Base-by-base conservation (phyloP, 2,329 filamentous ascomycete species). In the Aspergillus vadensis region DNA sequence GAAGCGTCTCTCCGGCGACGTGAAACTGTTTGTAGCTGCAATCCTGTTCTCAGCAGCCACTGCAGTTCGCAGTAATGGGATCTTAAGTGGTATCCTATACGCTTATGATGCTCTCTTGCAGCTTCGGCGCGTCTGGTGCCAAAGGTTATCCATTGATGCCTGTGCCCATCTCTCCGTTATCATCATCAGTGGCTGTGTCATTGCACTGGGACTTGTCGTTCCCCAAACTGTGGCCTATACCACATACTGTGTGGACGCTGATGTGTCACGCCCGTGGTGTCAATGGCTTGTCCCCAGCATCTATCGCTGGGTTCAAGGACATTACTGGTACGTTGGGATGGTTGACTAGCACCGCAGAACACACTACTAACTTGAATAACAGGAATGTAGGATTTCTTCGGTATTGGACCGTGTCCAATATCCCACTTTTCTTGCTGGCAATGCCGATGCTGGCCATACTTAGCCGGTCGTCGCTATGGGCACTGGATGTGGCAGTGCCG, bases 371-470 rank as follows among this genome's bases (percentile, higher is more conserved):
- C 72, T 14, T n/a, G 44, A 52, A 10, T 15, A 39, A 21, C 63
- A 97, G 93, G 95, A 88, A 94, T 69, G 87, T 90, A 55, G 95
- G 95, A 0, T 89, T 96, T 67, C 83, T 98, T 55, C 85, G 85
- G 61, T 99, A 99, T 79, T 99, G 95, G 95, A 96, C 88, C 0
- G 65, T 89, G 0, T 86, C 89, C 5, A 97, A 99, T 71, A 72
- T 95, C 9, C 95, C 95, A 0, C 83, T 99, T 1, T 99, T 99
- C 76, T 69, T 93, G 21, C 83, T 99, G 10, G 93, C 93, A 1
- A 77, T 85, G 0, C 95, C 95, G 1, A 89, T 94, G 82, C 80
- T 97, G 54, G 79, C 79, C 38, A 74, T 97, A 8, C 77, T 96
- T 63, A 73, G 86, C 36, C 78, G 75, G 47, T 96, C 92, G 17